phyloP scores from a whole-genome alignment of 2,329 filamentous ascomycete species.

The Helminthosporium solani region DNA sequence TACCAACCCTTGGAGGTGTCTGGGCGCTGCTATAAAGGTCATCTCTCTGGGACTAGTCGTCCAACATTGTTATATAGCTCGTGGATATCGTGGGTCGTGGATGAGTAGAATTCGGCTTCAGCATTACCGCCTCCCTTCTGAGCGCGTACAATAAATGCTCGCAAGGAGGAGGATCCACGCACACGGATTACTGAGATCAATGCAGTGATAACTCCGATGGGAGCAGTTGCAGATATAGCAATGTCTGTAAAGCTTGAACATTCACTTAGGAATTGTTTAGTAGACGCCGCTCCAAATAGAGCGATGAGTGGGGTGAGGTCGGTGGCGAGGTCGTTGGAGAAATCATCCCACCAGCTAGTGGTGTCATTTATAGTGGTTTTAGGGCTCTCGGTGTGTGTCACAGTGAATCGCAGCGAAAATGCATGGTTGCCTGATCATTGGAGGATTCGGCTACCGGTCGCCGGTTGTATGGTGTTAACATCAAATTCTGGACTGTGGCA shows the following conservation, averaged over 20 bases:
- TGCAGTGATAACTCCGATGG: conserved; percentile 45
- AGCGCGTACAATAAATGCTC: conserved; percentile 41
- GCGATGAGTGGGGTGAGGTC: conserved; percentile 31
- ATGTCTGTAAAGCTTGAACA: conserved; percentile 24
- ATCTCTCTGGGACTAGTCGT: neutral
- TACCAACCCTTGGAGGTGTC: neutral
- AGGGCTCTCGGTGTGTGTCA: too few species aligned
- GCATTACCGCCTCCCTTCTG: neutral
- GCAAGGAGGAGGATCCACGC: conserved; percentile 27
- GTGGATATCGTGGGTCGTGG: neutral
- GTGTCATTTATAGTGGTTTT: too few species aligned
- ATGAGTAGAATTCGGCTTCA: neutral
- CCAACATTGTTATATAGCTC: too few species aligned
- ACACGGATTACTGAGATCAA: conserved; percentile 37
- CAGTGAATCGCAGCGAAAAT: too few species aligned
- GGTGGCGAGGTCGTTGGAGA: conserved; percentile 43
- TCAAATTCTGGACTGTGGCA: too few species aligned
- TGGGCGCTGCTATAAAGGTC: too few species aligned
- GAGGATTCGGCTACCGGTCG: too few species aligned
- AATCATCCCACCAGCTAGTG: conserved; percentile 43
- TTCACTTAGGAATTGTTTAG: conserved; percentile 37
- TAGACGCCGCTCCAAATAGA: conserved; percentile 34
- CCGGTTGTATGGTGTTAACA: too few species aligned
- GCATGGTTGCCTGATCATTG: too few species aligned
- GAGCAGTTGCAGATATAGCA: conserved; percentile 39